Base-by-base conservation (phyloP, 495 filamentous ascomycete genomes). In the Penicillium coprophilum region DNA sequence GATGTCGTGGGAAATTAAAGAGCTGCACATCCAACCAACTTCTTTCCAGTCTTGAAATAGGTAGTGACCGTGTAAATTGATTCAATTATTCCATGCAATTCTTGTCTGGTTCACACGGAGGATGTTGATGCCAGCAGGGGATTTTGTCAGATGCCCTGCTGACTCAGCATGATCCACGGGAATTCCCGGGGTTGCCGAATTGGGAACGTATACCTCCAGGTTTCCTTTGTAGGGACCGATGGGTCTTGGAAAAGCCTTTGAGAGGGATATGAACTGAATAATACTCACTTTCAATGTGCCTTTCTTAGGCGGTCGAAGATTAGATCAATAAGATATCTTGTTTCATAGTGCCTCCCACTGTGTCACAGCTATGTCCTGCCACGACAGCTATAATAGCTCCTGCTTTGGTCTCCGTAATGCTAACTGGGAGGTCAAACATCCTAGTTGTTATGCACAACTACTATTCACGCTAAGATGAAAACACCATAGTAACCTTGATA, bases 161-260 rank as follows among this genome's bases (percentile, higher is more conserved):
- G 49, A 51, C 34, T 51, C 49, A 51, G 34, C 21, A 12, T 51
- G 49, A 34, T 28, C 49, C 31, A 34, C 40, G 48, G n/a, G n/a
- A n/a, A n/a, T n/a, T 21, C 8, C 20, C 32, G 13, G 2, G 31
- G 17, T 38, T 39, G 7, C 48, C 48, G 27, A 31, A 20, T 47
- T 7, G 32, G 34, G 32, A 31, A 32, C 6, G 27, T 49, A 21
- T 36, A 36, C 5, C 43, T 27, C 23, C 41, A 6, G 24, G 1
- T 27, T 27, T 5, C 24, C 24, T 27, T 5, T 27, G 24, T 27
- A 5, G 24, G 24, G 4, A 27, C 24, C 2, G 23, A 11, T 15
- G 7, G 20, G 10, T 23, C 6, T 24, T 24, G 21, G 21, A 36
- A 36, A 13, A 2, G n/a, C 15, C 34, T 3, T 17, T 38, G 1